These are phyloP conservation scores for Ustulina deusta DNA, from an alignment of 2,329 filamentous ascomycete genomes.

Conservation along the genomic window DNA sequence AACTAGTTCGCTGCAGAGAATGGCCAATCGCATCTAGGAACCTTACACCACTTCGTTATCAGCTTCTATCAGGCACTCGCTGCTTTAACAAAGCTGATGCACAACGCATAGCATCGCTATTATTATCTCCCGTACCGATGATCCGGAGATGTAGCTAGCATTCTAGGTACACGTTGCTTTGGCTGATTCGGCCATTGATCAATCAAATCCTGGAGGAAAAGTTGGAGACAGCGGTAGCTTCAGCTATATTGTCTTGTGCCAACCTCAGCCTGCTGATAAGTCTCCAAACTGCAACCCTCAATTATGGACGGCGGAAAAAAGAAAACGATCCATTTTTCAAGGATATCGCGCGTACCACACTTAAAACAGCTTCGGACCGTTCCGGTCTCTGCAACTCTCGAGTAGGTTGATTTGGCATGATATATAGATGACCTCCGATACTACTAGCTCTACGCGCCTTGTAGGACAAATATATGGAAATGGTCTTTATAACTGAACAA, in stretches of 20 bases:
- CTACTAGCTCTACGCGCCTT: neutral
- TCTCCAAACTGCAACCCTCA: slow-evolving; percentile 11
- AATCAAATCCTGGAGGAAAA: no score
- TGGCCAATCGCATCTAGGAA: neutral
- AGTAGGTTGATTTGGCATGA: no score
- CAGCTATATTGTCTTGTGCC: neutral
- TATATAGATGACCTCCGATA: neutral
- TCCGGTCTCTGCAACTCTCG: no score
- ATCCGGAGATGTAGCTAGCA: no score
- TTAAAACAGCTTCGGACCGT: neutral
- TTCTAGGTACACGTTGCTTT: no score
- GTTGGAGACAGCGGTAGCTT: neutral
- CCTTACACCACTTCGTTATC: neutral
- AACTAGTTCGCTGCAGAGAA: neutral
- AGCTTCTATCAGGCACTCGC: neutral
- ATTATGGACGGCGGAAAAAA: neutral
- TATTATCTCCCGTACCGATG: neutral
- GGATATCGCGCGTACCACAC: neutral
- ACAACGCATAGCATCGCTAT: neutral
- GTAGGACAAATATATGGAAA: neutral
- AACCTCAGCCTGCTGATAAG: neutral
- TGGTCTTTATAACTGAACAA: neutral
- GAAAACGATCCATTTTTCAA: neutral
- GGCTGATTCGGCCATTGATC: no score
- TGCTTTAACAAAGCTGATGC: neutral